phyloP scores from a whole-genome alignment of 1,139 yeast species.

The Debaryomyces singareniensis region DNA sequence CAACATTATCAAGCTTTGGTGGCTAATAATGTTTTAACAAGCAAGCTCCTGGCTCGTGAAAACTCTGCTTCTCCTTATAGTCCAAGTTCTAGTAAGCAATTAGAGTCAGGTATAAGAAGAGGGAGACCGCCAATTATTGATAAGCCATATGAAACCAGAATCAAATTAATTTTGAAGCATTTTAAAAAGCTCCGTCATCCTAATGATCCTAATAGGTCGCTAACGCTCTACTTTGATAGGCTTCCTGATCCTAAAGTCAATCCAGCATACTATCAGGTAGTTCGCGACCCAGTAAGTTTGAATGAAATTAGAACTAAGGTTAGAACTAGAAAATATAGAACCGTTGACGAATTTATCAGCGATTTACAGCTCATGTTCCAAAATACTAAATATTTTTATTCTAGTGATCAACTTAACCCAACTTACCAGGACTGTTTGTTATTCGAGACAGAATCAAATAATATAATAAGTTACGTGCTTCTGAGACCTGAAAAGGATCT shows the following conservation, averaged over 20 bases:
- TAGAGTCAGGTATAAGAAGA: conserved; percentile 64
- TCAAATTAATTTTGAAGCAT: conserved; percentile 77
- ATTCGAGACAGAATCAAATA: conserved; percentile 58
- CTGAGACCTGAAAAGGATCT: conserved; percentile 78
- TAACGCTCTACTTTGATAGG: conserved; percentile 67
- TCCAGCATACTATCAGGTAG: conserved; percentile 61
- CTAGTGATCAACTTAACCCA: conserved; percentile 50
- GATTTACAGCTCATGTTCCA: conserved; percentile 73
- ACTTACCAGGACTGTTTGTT: conserved; percentile 54
- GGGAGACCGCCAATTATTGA: conserved; percentile 97
- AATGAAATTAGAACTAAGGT: conserved; percentile 79
- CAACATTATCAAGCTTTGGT: conserved; percentile 9
- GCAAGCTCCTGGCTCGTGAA: conserved; percentile 6
- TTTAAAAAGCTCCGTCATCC: conserved; percentile 67
- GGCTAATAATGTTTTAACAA: conserved; percentile 8
- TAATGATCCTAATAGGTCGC: conserved; percentile 37
- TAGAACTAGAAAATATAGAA: conserved; percentile 75
- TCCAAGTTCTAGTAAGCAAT: conserved; percentile 7
- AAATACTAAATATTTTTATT: conserved; percentile 61
- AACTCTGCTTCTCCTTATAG: conserved; percentile 8
- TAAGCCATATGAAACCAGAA: conserved; percentile 87
- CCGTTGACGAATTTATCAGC: conserved; percentile 67
- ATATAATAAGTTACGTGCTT: conserved; percentile 62
- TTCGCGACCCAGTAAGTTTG: conserved; percentile 70
- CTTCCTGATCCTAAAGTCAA: conserved; percentile 67